Percentiles rank a stretch among this genome's conserved stretches.
These are phyloP conservation scores for Papiliotrema flavescens DNA, from an alignment of 1,284 basidiomycete genomes.

Conservation along the genomic window DNA sequence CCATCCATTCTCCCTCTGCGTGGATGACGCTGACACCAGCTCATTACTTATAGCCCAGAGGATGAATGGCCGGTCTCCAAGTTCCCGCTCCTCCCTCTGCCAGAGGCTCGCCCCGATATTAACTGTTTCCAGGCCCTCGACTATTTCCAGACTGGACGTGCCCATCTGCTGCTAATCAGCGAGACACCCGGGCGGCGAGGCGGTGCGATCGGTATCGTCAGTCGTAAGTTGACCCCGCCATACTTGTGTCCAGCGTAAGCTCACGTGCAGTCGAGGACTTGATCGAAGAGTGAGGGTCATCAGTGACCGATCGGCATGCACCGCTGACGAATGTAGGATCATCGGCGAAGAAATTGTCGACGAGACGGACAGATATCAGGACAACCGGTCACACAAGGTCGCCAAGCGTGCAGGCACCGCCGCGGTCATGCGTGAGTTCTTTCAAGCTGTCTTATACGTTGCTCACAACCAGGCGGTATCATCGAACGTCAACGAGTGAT, in stretches of 20 bases:
- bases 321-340: slow-evolving; percentile 34
- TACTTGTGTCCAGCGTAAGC: not conserved
- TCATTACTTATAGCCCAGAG: slow-evolving; percentile 86
- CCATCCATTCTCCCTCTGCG: not conserved
- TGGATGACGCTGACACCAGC: slow-evolving; percentile 49
- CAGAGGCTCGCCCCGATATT: slow-evolving; percentile 81
- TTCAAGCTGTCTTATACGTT: not conserved
- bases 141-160: slow-evolving; percentile 87
- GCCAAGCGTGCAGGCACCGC: slow-evolving; percentile 69
- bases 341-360: slow-evolving; percentile 60
- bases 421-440: slow-evolving; percentile 63
- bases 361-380: slow-evolving; percentile 82
- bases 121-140: slow-evolving; percentile 64
- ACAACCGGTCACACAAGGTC: slow-evolving; percentile 71
- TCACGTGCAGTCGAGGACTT: slow-evolving; percentile 44
- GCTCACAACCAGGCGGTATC: slow-evolving; percentile 41
- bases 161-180: slow-evolving; percentile 85
- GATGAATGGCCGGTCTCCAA: slow-evolving; percentile 69
- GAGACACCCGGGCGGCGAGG: slow-evolving; percentile 72
- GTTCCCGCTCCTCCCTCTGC: slow-evolving; percentile 75
- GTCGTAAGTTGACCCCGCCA: slow-evolving; percentile 29
- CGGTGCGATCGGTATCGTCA: slow-evolving; percentile 78
- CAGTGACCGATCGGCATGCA: not conserved
- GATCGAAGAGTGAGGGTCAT: slow-evolving; percentile 45
- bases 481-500: slow-evolving; percentile 49